phyloP scores from a whole-genome alignment of 148 eudicot species.

The Selenicereus undatus region DNA sequence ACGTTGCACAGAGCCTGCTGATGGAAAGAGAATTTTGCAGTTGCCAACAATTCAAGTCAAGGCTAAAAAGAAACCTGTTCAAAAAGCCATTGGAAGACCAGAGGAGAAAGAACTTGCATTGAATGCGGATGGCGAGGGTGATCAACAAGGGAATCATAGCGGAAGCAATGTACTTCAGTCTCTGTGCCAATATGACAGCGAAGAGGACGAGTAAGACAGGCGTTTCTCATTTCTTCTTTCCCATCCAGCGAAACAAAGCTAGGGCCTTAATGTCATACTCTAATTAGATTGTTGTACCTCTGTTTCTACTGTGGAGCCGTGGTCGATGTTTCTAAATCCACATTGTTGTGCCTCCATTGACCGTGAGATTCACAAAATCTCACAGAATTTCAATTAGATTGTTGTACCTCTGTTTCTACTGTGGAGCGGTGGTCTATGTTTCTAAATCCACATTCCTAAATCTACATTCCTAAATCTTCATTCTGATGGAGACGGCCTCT shows the following conservation, averaged over 20 bases:
- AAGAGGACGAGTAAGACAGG: conserved; percentile 40
- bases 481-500: neutral
- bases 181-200: conserved; percentile 58
- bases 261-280: neutral
- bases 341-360: neutral
- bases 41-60: conserved; percentile 36
- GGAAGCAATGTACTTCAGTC: conserved; percentile 44
- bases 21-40: conserved; percentile 33
- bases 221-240: neutral
- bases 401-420: neutral
- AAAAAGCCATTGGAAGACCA: conserved; percentile 17
- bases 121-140: conserved; percentile 20
- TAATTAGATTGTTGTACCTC: neutral
- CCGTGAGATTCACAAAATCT: neutral
- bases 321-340: too few relatives aligned
- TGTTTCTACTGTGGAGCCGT: too few relatives aligned
- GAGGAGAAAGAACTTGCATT: conserved; percentile 15
- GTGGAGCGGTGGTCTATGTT: neutral
- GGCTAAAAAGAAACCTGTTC: conserved; percentile 38
- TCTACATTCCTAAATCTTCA: too few relatives aligned
- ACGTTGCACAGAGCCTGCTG: conserved; percentile 29
- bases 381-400: neutral
- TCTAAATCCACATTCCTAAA: too few relatives aligned
- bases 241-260: neutral
- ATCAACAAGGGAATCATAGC: conserved; percentile 12